Evolutionary conservation across 495 filamentous ascomycete genomes (phyloP).

Genomic region (Corynascus novoguineensis): DNA sequence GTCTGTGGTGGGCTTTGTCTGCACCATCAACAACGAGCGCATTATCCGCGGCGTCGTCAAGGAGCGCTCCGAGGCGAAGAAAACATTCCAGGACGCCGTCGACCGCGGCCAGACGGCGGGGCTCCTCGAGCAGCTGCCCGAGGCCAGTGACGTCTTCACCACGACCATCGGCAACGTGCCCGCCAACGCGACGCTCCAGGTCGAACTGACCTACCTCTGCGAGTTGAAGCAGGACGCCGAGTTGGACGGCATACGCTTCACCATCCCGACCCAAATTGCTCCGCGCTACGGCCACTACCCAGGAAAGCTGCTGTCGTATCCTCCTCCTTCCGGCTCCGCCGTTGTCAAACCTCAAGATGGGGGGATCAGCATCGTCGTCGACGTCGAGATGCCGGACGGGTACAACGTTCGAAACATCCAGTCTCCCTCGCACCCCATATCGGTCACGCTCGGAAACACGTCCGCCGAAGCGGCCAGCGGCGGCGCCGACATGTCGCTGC

Average conservation of each 20-base stretch:
- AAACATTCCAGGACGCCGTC: slow-evolving; percentile 50
- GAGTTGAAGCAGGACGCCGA: slow-evolving; percentile 64
- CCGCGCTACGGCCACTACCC: slow-evolving; percentile 57
- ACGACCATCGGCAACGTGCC: slow-evolving; percentile 61
- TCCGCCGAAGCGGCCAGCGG: slow-evolving; percentile 37
- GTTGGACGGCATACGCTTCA: slow-evolving; percentile 58
- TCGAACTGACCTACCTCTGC: slow-evolving; percentile 59
- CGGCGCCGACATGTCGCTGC: slow-evolving; percentile 43
- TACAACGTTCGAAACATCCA: slow-evolving; percentile 54
- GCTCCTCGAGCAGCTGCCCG: slow-evolving; percentile 53
- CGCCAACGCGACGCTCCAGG: slow-evolving; percentile 43
- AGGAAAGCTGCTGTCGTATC: slow-evolving; percentile 18
- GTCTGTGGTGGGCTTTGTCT: slow-evolving; percentile 58
- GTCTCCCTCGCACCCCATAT: slow-evolving; percentile 63
- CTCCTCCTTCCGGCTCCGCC: too few species aligned
- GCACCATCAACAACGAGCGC: slow-evolving; percentile 44
- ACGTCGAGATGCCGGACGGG: slow-evolving; percentile 51
- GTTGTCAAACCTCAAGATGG: too few species aligned
- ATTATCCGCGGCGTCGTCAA: slow-evolving; percentile 56
- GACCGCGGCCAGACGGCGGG: slow-evolving; percentile 54
- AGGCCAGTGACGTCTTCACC: slow-evolving; percentile 58
- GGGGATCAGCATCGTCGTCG: slow-evolving; percentile 53
- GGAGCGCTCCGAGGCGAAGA: slow-evolving; percentile 51
- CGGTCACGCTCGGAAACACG: slow-evolving; percentile 54
- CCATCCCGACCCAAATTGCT: slow-evolving; percentile 56